A percentile compares a stretch with the other conserved stretches of the same genome.
Evolutionary conservation across 2,329 filamentous ascomycete species (phyloP).

Genomic region (Furcasterigmium furcatum): DNA sequence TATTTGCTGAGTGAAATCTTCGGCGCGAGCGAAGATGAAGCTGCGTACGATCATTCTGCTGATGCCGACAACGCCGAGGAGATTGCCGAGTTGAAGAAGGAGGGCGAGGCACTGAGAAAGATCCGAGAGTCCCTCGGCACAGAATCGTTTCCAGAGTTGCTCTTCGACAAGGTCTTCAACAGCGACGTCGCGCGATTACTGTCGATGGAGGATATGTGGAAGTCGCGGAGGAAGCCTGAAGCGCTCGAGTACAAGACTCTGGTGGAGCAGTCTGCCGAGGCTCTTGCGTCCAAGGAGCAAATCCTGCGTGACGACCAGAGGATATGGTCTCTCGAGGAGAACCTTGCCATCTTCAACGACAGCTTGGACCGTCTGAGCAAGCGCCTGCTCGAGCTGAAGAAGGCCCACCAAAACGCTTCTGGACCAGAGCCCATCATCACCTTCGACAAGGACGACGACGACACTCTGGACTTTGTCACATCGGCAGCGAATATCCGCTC

Average conservation of each 20-base stretch:
- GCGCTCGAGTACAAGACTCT: constrained; percentile 67
- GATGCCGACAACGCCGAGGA: constrained; percentile 82
- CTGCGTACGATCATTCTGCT: constrained; percentile 74
- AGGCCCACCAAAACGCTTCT: constrained; percentile 36
- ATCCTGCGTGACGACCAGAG: constrained; percentile 66
- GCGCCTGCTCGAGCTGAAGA: constrained; percentile 65
- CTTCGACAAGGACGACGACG: constrained; percentile 96
- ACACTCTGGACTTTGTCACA: constrained; percentile 92
- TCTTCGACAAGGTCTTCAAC: constrained; percentile 92
- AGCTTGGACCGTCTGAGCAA: constrained; percentile 75
- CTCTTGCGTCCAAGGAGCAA: constrained; percentile 48
- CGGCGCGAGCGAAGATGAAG: constrained; percentile 83
- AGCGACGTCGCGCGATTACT: constrained; percentile 78
- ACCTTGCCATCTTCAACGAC: constrained; percentile 81
- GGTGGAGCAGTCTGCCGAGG: constrained; percentile 44
- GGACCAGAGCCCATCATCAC: constrained; percentile 64
- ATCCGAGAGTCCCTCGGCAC: constrained; percentile 82
- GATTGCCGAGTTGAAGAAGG: constrained; percentile 81
- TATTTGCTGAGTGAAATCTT: constrained; percentile 95
- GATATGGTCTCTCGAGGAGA: constrained; percentile 80
- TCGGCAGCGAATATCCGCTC: constrained; percentile 88
- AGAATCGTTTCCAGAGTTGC: constrained; percentile 68
- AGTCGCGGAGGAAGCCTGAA: constrained; percentile 70
- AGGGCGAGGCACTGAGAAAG: constrained; percentile 77
- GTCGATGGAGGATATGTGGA: constrained; percentile 97